Conservation (phyloP, 202 grass and related monocot species). For the Musa balbisiana region DNA sequence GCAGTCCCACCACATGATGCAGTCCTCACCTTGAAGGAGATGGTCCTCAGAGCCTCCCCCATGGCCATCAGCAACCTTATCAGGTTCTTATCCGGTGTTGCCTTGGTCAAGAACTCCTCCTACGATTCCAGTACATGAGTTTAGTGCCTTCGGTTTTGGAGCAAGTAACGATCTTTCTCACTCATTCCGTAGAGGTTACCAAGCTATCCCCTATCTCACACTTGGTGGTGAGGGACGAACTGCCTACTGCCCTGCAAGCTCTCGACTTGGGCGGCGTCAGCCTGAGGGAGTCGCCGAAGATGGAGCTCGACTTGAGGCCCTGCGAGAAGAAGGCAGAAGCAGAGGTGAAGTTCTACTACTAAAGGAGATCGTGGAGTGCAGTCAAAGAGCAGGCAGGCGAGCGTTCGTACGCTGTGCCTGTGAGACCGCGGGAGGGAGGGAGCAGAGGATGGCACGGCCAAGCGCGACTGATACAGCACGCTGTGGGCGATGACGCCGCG, state of each 20-base stretch:
- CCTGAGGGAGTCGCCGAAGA: slow-evolving; percentile 58
- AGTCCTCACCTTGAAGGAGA: slow-evolving; percentile 81
- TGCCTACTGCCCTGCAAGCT: slow-evolving; percentile 38
- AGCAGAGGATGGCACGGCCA: slow-evolving; percentile 38
- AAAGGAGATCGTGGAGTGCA: background rate
- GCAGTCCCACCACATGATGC: slow-evolving; percentile 81
- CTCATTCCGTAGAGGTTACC: no score
- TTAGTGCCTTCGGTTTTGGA: slow-evolving; percentile 12
- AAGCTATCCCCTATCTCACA: no score
- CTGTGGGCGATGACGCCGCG: slow-evolving; percentile 33
- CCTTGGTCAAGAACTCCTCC: slow-evolving; percentile 83
- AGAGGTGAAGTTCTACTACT: background rate
- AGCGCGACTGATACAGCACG: slow-evolving; percentile 35
- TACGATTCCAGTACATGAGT: background rate
- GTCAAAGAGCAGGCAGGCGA: background rate
- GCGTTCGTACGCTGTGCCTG: slow-evolving; percentile 33
- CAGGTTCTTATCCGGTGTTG: slow-evolving; percentile 77
- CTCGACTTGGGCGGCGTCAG: slow-evolving; percentile 29
- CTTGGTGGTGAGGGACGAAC: slow-evolving; percentile 31
- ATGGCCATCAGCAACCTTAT: slow-evolving; percentile 75
- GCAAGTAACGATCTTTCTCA: no score
- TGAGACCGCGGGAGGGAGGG: slow-evolving; percentile 47
- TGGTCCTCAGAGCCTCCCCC: slow-evolving; percentile 35
- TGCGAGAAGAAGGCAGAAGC: slow-evolving; percentile 21
- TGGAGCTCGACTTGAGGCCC: slow-evolving; percentile 34